phyloP scores from a whole-genome alignment of 148 eudicot genomes.

The Simmondsia chinensis region DNA sequence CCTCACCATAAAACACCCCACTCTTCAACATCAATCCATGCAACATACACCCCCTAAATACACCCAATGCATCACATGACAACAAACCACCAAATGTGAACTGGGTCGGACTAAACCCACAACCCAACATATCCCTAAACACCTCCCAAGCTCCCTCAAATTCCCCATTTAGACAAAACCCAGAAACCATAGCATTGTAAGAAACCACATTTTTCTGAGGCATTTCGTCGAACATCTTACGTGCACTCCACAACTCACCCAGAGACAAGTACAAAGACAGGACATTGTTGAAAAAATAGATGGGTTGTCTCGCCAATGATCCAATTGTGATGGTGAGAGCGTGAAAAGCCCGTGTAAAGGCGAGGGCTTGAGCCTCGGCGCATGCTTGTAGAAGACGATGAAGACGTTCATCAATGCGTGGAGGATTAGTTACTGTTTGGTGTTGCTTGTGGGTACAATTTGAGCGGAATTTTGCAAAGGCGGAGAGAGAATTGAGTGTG shows the following conservation, averaged over 20 bases:
- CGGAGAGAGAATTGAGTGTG: too few relatives aligned
- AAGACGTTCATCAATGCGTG: constrained; percentile 22
- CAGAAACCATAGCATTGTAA: constrained; percentile 47
- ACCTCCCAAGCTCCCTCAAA: constrained; percentile 35
- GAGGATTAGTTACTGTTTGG: too few relatives aligned
- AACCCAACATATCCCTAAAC: constrained; percentile 45
- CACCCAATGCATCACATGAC: constrained; percentile 35
- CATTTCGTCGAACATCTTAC: constrained; percentile 61
- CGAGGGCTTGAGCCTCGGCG: constrained; percentile 25
- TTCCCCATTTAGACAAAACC: constrained; percentile 27
- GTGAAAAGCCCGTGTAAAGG: constrained; percentile 35
- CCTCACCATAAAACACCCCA: constrained; percentile 42
- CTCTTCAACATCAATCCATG: constrained; percentile 46
- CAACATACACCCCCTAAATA: constrained; percentile 33
- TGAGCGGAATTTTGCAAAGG: too few relatives aligned
- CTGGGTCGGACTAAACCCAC: constrained; percentile 42
- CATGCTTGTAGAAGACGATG: constrained; percentile 23
- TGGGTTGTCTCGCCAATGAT: constrained; percentile 31
- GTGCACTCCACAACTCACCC: constrained; percentile 28
- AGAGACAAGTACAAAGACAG: constrained; percentile 22
- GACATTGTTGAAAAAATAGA: constrained; percentile 44
- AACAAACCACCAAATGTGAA: constrained; percentile 47
- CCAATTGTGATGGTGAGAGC: constrained; percentile 41
- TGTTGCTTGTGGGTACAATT: too few relatives aligned
- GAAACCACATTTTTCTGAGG: constrained; percentile 45